These are phyloP conservation scores for Spirogloea muscicola DNA, from an alignment of 139 green algal genomes.

Conservation along the genomic window DNA sequence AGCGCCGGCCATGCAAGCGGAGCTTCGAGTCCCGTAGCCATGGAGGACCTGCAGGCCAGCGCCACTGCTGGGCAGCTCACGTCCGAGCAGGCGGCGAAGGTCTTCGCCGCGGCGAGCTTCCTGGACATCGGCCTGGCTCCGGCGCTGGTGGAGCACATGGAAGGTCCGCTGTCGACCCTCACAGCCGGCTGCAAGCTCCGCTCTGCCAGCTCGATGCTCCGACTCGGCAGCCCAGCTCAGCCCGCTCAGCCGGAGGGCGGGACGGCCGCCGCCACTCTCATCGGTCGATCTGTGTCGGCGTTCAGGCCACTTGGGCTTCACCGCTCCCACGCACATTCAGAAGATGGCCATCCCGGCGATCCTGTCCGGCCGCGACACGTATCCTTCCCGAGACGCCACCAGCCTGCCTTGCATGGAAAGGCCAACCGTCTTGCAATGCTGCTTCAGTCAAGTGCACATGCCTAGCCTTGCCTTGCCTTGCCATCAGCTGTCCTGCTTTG, in stretches of 20 bases:
- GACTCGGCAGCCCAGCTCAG: not conserved
- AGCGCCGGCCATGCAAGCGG: no score
- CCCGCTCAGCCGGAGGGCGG: not conserved
- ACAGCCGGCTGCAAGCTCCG: not conserved
- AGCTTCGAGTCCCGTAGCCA: no score
- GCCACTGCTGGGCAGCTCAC: no score
- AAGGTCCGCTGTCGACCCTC: not conserved
- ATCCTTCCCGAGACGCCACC: not conserved
- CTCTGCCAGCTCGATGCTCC: not conserved
- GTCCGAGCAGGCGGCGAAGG: not conserved
- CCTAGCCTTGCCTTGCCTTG: not conserved
- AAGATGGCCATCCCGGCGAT: conserved; percentile 30
- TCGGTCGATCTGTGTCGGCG: not conserved
- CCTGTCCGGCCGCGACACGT: conserved; percentile 29
- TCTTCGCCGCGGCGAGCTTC: conserved; percentile 21
- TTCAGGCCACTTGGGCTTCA: conserved; percentile 31
- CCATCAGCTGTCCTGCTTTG: not conserved
- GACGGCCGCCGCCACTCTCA: not conserved
- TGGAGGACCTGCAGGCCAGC: no score
- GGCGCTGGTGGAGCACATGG: conserved; percentile 11
- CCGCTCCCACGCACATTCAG: conserved; percentile 33
- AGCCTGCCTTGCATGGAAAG: not conserved
- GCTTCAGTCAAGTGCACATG: not conserved
- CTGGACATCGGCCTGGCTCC: conserved; percentile 7
- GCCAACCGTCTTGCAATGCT: not conserved